A percentile compares a stretch with the other conserved stretches of the same genome.
Evolutionary conservation across 176 grass and related monocot species (phyloP).

Genomic region (Zoysia pacifica): DNA sequence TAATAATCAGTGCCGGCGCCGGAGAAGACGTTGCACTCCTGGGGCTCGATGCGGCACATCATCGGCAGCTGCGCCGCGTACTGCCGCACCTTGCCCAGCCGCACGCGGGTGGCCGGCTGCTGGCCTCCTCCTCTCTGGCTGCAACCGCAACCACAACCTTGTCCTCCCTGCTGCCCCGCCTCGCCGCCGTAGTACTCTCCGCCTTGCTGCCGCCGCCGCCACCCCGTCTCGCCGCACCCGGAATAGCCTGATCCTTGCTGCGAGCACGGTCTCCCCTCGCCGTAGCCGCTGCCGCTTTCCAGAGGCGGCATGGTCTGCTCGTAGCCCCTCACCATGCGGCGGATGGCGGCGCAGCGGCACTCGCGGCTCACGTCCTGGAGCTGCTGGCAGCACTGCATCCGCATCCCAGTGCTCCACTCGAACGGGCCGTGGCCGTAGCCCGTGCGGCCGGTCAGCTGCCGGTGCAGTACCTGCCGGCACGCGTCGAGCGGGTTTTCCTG

Average conservation of each 20-base stretch:
- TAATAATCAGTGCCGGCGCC: not conserved
- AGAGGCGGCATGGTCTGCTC: constrained; percentile 31
- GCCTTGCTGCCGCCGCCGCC: not conserved
- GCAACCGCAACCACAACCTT: not conserved
- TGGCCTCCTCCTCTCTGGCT: not conserved
- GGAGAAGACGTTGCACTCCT: constrained; percentile 31
- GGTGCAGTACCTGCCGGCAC: constrained; percentile 39
- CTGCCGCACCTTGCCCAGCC: not conserved
- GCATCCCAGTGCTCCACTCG: not conserved
- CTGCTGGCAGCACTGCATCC: constrained; percentile 51
- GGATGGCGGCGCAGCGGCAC: constrained; percentile 51
- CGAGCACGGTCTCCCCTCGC: not conserved
- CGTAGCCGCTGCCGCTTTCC: not conserved
- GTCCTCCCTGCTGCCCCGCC: not conserved
- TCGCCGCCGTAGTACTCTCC: not conserved
- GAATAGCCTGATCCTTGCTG: not conserved
- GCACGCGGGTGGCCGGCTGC: not conserved
- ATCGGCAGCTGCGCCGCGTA: constrained; percentile 14
- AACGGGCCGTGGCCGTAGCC: not conserved
- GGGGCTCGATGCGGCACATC: constrained; percentile 29
- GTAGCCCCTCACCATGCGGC: constrained; percentile 42
- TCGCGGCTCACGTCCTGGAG: constrained; percentile 37
- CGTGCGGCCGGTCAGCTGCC: constrained; percentile 7
- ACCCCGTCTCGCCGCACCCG: not conserved
- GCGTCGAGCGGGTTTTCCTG: constrained; percentile 33